Evolutionary conservation across 495 filamentous ascomycete genomes (phyloP), one percentile per base, ranked within the genome.

Genomic region (Annulohypoxylon moriforme): DNA sequence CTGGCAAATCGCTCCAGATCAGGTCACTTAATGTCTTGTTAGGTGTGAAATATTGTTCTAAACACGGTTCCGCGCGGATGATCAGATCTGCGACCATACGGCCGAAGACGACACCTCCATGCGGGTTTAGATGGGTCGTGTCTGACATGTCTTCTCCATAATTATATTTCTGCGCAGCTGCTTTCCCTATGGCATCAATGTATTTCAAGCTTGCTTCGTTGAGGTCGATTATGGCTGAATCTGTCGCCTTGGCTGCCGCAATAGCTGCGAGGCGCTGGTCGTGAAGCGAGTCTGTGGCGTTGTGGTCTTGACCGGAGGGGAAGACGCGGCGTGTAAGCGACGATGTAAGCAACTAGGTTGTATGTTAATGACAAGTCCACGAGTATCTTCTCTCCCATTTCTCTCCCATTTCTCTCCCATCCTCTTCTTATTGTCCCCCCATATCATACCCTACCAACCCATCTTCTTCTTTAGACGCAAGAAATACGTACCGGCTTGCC

Each of bases 81-180:
- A 86, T 74, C 55, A 87, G 67, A 59, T 78, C 74, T 0, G 78
- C 80, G 42, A 86, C 77, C 67, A 87, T 77, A 1, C 80, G 79
- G 0, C 84, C 85, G 73, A 87, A 87, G 9, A 87, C 79, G 2
- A 80, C 57, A 6, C 71, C 76, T 0, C 84, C 85, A 33, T 67
- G 67, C 1, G 55, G 57, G 60, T 85, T 87, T 33, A 87, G 64
- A 76, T 87, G 85, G 6, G 85, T 86, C 50, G 78, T 71, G 40
- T 86, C 85, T 7, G 44, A 68, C 29, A 68, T 33, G 24, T 73
- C 66, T n/a, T 33, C 63, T 34, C 75, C 76, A 10, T 80, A 75
- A 66, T 85, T 82, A 63, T 84, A 86, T 7, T 68, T 75, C 2
- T 69, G 71, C 11, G 82, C 80, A 34, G 81, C 75, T 1, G 58